Evolutionary conservation across 495 filamentous ascomycete species (phyloP), one percentile per base, ranked within the genome.

Genomic region (Penicillium lividum): DNA sequence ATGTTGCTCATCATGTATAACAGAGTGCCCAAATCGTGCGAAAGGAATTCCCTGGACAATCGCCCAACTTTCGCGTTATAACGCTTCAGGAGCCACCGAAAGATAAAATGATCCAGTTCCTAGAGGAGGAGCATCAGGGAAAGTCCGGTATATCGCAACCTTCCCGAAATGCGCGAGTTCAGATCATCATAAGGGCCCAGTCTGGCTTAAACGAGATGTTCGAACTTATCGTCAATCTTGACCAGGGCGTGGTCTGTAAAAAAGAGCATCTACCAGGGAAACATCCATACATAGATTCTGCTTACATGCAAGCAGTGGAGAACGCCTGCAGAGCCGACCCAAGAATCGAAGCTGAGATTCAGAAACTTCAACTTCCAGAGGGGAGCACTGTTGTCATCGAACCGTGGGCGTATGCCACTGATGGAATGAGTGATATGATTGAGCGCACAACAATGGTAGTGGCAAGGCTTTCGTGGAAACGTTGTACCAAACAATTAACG

Each of bases 331-430:
- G 61, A 31, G 61, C 57, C 9, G 62, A 67, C 13, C 36, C 52
- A 27, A 38, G 59, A 18, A 61, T 72, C 2, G 58, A 72, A 43
- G 57, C 43, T 1, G 64, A 65, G 43, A 62, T 74, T 22, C 9
- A 57, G 28, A 54, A 60, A 13, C 47, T 77, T 1, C 40, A 70
- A 22, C 59, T 77, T 5, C 73, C 73, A n/a, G 52, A 57, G 10
- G 67, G 60, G 3, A 67, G 71, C 2, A 60, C 52, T 6, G 69
- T 74, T 7, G 59, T 67, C 51, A 56, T 74, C 16, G 74, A 77
- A 45, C 63, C 74, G 4, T 75, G 73, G 74, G 66, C 74, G 2
- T 77, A 75, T 58, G 69, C 68, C 4, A 71, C 73, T 10, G 74
- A 77, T 64, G 74, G 73, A 0, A 71, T 74, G 62, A 71, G 69